Evolutionary conservation across 2,329 filamentous ascomycete genomes (phyloP), one percentile per base, ranked within the genome.

Genomic region (Capronia americana): DNA sequence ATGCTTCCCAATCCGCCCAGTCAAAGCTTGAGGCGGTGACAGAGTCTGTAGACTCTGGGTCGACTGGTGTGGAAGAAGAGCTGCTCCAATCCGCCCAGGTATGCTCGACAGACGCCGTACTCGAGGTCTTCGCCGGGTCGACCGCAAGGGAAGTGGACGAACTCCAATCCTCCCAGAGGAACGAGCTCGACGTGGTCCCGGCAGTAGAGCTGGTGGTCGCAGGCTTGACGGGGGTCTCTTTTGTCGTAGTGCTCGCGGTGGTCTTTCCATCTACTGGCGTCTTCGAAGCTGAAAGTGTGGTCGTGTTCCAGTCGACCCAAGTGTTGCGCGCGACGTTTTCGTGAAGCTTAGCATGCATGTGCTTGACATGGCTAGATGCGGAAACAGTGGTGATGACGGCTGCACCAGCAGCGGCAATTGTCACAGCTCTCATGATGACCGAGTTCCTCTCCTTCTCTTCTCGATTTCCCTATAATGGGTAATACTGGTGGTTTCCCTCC

Each of bases 401-500:
- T 68, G 82, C 83, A 69, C 81, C 82, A 71, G 88, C 87, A 78
- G 89, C 86, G 74, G 87, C 85, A 73, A 91, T 79, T 75, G 90
- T 78, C 76, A 85, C 84, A 76, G 85, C 88, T 90, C 91, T 95
- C 92, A 95, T 95, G 50, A 76, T 90, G 56, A 55, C 41, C 30
- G 26, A 55, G 57, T 58, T 55, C 67, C 34, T 48, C 23, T 51
- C 48, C 14, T 64, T 41, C 38, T n/a, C 17, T 44, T 61, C 55
- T 54, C 41, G 60, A 77, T 74, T 73, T 76, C 76, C 28, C 20
- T 59, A 7, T 26, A 8, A 10, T 20, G n/a, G 20, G 57, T 55
- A 61, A 38, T 61, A 38, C 46, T 32, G 28, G 28, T 11, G 56
- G 71, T 72, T 70, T 75, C 75, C 66, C 64, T 70, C 68, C 53